Percentiles rank a stretch among this genome's conserved stretches.
phyloP scores from a whole-genome alignment of 148 eudicot genomes.

The Silene conica region DNA sequence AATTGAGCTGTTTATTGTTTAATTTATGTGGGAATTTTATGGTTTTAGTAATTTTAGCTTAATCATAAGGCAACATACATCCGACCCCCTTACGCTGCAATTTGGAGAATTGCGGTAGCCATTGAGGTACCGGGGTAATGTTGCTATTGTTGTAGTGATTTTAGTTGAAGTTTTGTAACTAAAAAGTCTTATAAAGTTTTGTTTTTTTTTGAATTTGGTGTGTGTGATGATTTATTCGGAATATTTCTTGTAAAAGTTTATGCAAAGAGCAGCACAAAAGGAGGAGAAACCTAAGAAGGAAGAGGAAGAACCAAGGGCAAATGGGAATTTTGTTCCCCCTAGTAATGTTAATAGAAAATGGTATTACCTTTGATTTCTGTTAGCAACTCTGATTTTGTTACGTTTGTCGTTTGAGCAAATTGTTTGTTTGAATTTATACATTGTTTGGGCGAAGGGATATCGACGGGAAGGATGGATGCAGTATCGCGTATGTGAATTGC shows the following conservation, averaged over 20 bases:
- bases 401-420: not conserved
- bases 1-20: not conserved
- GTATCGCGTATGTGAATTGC: too few species aligned
- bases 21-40: conserved; percentile 8
- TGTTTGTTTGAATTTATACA: not conserved
- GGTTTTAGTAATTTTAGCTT: too few species aligned
- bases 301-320: conserved; percentile 46
- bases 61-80: too few species aligned
- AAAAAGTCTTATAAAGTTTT: not conserved
- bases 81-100: too few species aligned
- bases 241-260: not conserved
- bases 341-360: conserved; percentile 54
- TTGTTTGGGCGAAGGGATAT: not conserved
- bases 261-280: conserved; percentile 32
- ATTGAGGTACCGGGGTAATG: too few species aligned
- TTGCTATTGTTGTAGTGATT: not conserved
- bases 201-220: not conserved
- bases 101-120: too few species aligned
- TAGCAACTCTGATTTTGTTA: not conserved
- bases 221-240: conserved; percentile 1
- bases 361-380: conserved; percentile 30
- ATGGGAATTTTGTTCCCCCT: conserved; percentile 47
- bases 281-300: conserved; percentile 55
- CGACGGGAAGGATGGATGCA: not conserved
- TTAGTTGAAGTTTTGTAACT: not conserved